Evolutionary conservation across 2,329 filamentous ascomycete species (phyloP), one percentile per base, ranked within the genome.

Genomic region (Aureobasidium subglaciale): DNA sequence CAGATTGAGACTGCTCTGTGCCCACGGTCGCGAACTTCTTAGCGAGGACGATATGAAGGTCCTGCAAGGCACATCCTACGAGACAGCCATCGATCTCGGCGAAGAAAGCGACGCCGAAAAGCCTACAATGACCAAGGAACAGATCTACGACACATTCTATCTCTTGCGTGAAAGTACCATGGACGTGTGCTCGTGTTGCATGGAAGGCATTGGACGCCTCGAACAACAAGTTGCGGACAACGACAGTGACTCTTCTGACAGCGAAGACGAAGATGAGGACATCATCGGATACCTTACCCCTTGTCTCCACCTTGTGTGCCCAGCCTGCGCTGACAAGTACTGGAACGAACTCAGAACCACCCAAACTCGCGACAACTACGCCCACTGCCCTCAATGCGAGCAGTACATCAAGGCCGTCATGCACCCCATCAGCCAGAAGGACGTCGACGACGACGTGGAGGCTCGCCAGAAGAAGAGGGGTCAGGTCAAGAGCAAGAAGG

Each of bases 1-100:
- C 61, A 86, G 92, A 27, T 81, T 99, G 16, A 88, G 93, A 9
- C 79, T 95, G 37, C 87, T 97, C 50, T 96, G 91, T 66, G 93
- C 91, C 1, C 92, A 96, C 67, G 93, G 93, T n/a, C 87, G 87
- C 61, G 92, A 97, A 58, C 80, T 99, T 7, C 78, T 99, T 2
- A 88, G 85, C 56, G 84, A 91, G 32, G 86, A 92, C 18, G 92
- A 97, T 64, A 75, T 95, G 42, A 84, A 86, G 61, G 78, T 87
- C 3, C 82, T 92, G 49, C 86, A 90, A 66, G 92, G 91, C 22
- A 60, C 65, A 38, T 63, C 65, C 46, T 80, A 89, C 70, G 90
- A 85, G n/a, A 83, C 84, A 8, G 88, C 93, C 2, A 95, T 99
- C 64, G 88, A 95, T 62, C 79, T 97, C 20, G 90, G 93, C 59